Conservation (phyloP, 768 basidiomycete species). For the Porpolomopsis calyptriformis region DNA sequence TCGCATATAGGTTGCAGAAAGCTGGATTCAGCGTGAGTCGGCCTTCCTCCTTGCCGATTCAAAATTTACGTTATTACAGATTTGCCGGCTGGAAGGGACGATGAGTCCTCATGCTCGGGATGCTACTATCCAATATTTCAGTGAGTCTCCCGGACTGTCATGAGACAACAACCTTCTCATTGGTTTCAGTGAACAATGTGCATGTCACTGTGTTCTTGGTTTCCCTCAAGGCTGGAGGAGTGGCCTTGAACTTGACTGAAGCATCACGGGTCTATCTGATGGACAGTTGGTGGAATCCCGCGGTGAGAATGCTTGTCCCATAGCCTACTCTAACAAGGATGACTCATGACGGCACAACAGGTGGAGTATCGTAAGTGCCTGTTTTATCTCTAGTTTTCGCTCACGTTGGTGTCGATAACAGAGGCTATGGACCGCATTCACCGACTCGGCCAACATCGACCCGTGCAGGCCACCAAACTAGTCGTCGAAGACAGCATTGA, state of each 20-base stretch:
- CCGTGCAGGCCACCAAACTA: constrained; percentile 87
- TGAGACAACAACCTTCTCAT: not conserved
- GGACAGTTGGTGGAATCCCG: constrained; percentile 99
- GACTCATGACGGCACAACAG: constrained; percentile 18
- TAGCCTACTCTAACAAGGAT: not conserved
- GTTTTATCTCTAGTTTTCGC: not conserved
- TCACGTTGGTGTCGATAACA: constrained; percentile 20
- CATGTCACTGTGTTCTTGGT: constrained; percentile 97
- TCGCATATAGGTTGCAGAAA: constrained; percentile 83
- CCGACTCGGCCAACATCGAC: constrained; percentile 87
- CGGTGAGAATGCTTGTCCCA: constrained; percentile 35
- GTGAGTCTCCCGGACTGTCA: constrained; percentile 32
- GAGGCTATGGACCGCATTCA: constrained; percentile 98
- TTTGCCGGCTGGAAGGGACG: constrained; percentile 90
- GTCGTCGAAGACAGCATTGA: constrained; percentile 97
- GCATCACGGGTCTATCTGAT: constrained; percentile 92
- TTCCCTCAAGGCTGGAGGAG: constrained; percentile 91
- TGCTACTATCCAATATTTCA: constrained; percentile 90
- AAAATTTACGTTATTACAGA: constrained; percentile 29
- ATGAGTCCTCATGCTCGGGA: constrained; percentile 97
- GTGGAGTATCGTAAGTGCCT: constrained; percentile 66
- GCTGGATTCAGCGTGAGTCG: constrained; percentile 76
- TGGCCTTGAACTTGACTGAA: constrained; percentile 81
- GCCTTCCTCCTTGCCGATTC: not conserved
- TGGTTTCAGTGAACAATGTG: constrained; percentile 69